Conservation (phyloP, 1,284 basidiomycete species). For the Calocybe gambosa region DNA sequence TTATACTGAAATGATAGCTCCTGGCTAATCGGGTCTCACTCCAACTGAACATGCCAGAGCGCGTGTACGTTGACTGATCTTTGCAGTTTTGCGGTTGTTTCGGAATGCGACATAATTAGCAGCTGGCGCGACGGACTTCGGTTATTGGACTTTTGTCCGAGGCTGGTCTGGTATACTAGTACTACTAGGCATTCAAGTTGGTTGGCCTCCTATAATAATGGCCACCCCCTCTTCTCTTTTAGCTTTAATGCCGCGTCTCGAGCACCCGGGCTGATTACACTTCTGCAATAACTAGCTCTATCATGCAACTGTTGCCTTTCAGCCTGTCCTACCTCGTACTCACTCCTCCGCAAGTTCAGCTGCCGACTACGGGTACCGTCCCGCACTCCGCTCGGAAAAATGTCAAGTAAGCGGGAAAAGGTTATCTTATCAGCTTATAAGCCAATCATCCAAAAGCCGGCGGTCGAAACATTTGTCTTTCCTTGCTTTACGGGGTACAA, state of each 20-base stretch:
- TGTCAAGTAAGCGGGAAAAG: constrained; percentile 12
- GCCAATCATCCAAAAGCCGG: not conserved
- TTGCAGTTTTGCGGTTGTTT: not conserved
- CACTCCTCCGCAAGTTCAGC: constrained; percentile 34
- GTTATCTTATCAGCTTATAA: not conserved
- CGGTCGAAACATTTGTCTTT: constrained; percentile 15
- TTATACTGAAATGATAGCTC: too few species aligned
- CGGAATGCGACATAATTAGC: not conserved
- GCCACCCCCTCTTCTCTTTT: not conserved
- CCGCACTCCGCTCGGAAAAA: constrained; percentile 18
- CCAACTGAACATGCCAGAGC: not conserved
- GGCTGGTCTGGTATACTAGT: too few species aligned
- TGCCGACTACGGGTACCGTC: constrained; percentile 31
- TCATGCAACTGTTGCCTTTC: constrained; percentile 27
- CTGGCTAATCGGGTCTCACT: not conserved
- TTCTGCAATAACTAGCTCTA: constrained; percentile 1
- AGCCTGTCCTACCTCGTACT: constrained; percentile 36
- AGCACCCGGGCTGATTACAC: not conserved
- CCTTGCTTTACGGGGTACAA: constrained; percentile 5
- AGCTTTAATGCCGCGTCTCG: not conserved
- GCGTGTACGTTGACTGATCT: not conserved
- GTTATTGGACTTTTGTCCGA: not conserved
- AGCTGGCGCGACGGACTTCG: not conserved
- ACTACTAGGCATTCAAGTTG: too few species aligned
- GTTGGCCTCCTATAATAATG: not conserved